A percentile compares a stretch with the other conserved stretches of the same genome.
Evolutionary conservation across 2,329 filamentous ascomycete genomes (phyloP).

Genomic region (Phialophora expanda): DNA sequence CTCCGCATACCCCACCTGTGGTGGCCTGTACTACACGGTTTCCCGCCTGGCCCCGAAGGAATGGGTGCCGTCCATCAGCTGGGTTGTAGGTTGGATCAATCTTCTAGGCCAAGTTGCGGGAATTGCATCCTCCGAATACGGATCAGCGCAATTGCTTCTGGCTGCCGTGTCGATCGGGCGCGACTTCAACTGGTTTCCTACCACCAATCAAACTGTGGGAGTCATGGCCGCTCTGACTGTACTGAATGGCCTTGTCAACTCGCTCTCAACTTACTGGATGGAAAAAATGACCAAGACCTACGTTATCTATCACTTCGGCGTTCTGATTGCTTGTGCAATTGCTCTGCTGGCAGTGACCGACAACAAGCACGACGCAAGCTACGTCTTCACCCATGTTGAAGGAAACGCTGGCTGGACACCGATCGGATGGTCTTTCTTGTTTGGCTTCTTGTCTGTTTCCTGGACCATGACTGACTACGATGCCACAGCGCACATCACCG

Average conservation of each 20-base stretch:
- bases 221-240: slow-evolving; percentile 63
- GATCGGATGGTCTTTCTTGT: slow-evolving; percentile 62
- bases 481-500: slow-evolving; percentile 56
- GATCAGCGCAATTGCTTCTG: slow-evolving; percentile 61
- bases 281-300: slow-evolving; percentile 64
- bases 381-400: slow-evolving; percentile 62
- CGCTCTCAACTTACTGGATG: slow-evolving; percentile 61
- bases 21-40: slow-evolving; percentile 62
- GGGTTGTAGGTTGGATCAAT: slow-evolving; percentile 58
- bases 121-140: slow-evolving; percentile 63
- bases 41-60: slow-evolving; percentile 60
- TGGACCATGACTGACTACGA: slow-evolving; percentile 67
- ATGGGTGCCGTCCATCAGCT: slow-evolving; percentile 53
- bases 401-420: slow-evolving; percentile 61
- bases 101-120: slow-evolving; percentile 57
- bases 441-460: slow-evolving; percentile 64
- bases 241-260: slow-evolving; percentile 60
- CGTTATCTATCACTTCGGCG: slow-evolving; percentile 61
- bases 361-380: slow-evolving; percentile 58
- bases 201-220: slow-evolving; percentile 55
- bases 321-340: slow-evolving; percentile 59
- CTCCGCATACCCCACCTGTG: slow-evolving; percentile 63
- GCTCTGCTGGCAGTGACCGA: slow-evolving; percentile 58
- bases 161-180: slow-evolving; percentile 60
- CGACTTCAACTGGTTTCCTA: slow-evolving; percentile 56